These are phyloP conservation scores for Theobroma grandiflorum DNA, from an alignment of 441 rosid genomes.

Conservation along the genomic window DNA sequence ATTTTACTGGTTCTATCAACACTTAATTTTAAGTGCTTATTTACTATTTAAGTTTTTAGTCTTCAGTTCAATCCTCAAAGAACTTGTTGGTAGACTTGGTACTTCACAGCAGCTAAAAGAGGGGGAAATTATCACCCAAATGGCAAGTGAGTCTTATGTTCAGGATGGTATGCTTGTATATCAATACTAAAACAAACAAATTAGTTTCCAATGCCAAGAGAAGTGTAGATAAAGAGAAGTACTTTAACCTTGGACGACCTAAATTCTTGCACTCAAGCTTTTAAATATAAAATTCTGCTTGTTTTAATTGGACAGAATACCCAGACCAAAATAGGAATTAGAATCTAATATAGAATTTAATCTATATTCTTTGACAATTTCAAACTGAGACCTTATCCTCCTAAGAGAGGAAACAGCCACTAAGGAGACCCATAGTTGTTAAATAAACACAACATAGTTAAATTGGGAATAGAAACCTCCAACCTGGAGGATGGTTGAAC, in stretches of 20 bases:
- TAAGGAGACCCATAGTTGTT: too few species aligned
- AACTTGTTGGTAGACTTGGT: neutral
- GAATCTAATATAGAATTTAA: neutral
- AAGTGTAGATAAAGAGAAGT: neutral
- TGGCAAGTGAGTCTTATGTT: neutral
- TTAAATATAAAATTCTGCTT: too few species aligned
- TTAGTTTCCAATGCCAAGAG: neutral
- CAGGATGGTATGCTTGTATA: neutral
- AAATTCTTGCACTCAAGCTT: neutral
- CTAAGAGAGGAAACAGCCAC: neutral
- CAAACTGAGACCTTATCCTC: neutral
- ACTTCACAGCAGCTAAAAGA: neutral
- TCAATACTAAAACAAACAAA: neutral
- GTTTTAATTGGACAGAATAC: neutral
- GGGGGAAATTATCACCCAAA: neutral
- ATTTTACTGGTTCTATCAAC: too few species aligned
- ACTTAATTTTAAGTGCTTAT: neutral
- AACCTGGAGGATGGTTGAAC: neutral
- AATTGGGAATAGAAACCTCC: neutral
- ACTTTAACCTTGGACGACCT: neutral
- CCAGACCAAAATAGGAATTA: neutral
- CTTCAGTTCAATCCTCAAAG: neutral
- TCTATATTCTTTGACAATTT: too few species aligned
- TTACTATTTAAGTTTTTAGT: neutral
- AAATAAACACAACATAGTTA: too few species aligned